phyloP scores from a whole-genome alignment of 495 filamentous ascomycete species.

The Pyrenopolyporus hunteri region DNA sequence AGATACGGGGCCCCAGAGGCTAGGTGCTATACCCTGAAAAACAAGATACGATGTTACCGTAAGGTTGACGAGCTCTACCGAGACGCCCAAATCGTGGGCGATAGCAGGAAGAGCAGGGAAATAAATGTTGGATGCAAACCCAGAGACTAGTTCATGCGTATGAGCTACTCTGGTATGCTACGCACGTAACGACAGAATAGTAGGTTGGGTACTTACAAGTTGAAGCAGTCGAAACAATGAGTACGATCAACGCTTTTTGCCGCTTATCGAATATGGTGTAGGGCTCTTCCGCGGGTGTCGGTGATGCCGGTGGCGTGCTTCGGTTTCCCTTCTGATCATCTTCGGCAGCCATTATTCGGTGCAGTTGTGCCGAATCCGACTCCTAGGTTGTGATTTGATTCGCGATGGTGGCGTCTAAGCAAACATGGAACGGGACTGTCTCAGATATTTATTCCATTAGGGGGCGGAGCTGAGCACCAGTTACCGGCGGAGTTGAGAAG shows the following conservation, averaged over 20 bases:
- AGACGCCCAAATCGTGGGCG: slow-evolving; percentile 50
- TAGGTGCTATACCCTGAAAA: slow-evolving; percentile 59
- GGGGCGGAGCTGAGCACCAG: slow-evolving; percentile 22
- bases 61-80: slow-evolving; percentile 53
- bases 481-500: slow-evolving; percentile 11
- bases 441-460: slow-evolving; percentile 15
- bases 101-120: slow-evolving; percentile 58
- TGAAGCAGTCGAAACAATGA: slow-evolving; percentile 55
- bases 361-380: too few relatives aligned
- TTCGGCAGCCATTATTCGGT: slow-evolving; percentile 4
- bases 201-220: slow-evolving; percentile 46
- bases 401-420: neutral
- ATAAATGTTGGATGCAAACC: slow-evolving; percentile 62
- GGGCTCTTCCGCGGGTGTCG: slow-evolving; percentile 37
- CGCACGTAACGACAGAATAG: neutral
- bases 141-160: slow-evolving; percentile 50
- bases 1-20: slow-evolving; percentile 57
- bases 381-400: neutral
- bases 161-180: neutral
- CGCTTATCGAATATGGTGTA: slow-evolving; percentile 56
- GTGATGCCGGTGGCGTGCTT: slow-evolving; percentile 2
- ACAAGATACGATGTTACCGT: slow-evolving; percentile 61
- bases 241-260: slow-evolving; percentile 55
- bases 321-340: neutral
- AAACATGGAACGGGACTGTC: neutral